Evolutionary conservation across 495 filamentous ascomycete genomes (phyloP).

Genomic region (Trypethelium eluteriae): DNA sequence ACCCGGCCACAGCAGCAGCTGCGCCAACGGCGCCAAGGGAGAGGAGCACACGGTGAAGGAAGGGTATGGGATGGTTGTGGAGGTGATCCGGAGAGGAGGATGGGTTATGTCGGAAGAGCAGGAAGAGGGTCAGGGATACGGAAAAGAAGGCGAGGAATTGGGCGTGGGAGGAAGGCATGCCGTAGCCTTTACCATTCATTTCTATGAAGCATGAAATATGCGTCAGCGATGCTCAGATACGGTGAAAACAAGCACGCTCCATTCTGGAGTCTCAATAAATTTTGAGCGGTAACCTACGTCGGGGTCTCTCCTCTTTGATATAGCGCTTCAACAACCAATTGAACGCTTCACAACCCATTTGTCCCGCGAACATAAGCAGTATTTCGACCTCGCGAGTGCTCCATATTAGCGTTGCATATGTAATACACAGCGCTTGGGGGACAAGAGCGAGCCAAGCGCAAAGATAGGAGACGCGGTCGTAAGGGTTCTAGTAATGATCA

Average conservation of each 20-base stretch:
- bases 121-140: constrained; percentile 70
- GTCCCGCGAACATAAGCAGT: constrained; percentile 80
- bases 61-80: constrained; percentile 43
- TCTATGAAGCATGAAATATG: constrained; percentile 41
- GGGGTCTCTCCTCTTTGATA: constrained; percentile 85
- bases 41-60: constrained; percentile 50
- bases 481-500: constrained; percentile 59
- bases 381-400: constrained; percentile 86
- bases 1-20: constrained; percentile 66
- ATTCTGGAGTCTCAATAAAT: neutral
- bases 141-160: constrained; percentile 92
- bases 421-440: constrained; percentile 81
- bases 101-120: constrained; percentile 68
- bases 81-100: constrained; percentile 39
- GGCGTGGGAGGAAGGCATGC: constrained; percentile 97
- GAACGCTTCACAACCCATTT: constrained; percentile 86
- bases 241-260: neutral
- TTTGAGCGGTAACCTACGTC: constrained; percentile 42
- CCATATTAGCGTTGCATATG: constrained; percentile 84
- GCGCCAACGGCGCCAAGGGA: constrained; percentile 49
- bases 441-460: constrained; percentile 91
- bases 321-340: constrained; percentile 85
- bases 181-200: constrained; percentile 87
- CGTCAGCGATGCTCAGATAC: neutral
- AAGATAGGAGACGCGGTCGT: constrained; percentile 73